These are phyloP conservation scores for Physcia stellaris DNA, from an alignment of 495 filamentous ascomycete species.

Conservation along the genomic window DNA sequence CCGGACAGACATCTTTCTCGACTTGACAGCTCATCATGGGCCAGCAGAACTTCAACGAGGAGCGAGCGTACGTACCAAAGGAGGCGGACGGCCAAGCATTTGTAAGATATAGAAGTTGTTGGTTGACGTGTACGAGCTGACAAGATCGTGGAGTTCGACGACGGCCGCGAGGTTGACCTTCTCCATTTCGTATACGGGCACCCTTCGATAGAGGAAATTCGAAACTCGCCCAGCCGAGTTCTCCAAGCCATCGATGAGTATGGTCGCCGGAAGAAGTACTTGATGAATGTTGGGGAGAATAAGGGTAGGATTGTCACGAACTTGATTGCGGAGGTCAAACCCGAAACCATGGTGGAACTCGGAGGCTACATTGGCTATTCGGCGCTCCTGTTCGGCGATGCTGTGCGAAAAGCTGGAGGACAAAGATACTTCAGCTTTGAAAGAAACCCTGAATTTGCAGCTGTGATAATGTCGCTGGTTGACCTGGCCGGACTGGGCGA, in stretches of 20 bases:
- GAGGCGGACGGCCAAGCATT: conserved; percentile 18
- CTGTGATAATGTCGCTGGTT: conserved; percentile 43
- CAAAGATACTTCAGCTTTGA: conserved; percentile 48
- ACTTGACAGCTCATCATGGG: no score
- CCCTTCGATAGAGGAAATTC: conserved; percentile 41
- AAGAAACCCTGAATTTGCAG: conserved; percentile 50
- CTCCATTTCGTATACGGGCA: conserved; percentile 53
- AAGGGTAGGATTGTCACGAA: conserved; percentile 57
- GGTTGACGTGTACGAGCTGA: no score
- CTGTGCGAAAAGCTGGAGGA: conserved; percentile 39
- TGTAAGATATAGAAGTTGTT: conserved; percentile 13
- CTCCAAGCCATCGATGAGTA: conserved; percentile 61
- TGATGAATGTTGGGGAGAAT: conserved; percentile 66
- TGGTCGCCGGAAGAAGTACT: conserved; percentile 44
- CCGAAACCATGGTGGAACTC: conserved; percentile 59
- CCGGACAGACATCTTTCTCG: no score
- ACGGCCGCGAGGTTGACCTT: conserved; percentile 60
- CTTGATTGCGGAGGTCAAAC: conserved; percentile 50
- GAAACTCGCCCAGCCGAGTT: conserved; percentile 48
- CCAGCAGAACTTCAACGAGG: conserved; percentile 18
- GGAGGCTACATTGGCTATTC: conserved; percentile 74
- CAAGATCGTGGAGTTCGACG: conserved; percentile 35
- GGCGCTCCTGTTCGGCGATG: conserved; percentile 47
- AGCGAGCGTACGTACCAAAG: conserved; percentile 29
- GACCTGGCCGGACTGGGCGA: conserved; percentile 54